Evolutionary conservation across 2,329 filamentous ascomycete genomes (phyloP).

Genomic region (Talaromyces sp.): DNA sequence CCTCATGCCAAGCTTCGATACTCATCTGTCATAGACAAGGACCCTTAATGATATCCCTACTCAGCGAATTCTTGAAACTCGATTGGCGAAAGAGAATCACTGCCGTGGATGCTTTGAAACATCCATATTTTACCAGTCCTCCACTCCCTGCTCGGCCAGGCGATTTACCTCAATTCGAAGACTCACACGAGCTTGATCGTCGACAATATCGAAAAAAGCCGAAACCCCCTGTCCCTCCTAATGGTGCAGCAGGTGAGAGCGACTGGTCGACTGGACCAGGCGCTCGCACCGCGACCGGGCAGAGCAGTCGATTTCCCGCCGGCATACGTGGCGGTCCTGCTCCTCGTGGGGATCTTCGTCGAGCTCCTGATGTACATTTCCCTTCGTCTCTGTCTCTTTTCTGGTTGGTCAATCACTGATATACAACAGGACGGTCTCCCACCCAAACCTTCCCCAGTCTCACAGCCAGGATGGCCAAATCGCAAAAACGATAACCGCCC

Average conservation of each 20-base stretch:
- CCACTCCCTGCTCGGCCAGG: slow-evolving; percentile 77
- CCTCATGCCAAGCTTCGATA: background rate
- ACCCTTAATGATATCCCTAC: slow-evolving; percentile 68
- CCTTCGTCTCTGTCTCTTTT: slow-evolving; percentile 22
- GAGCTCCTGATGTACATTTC: slow-evolving; percentile 28
- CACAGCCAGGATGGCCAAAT: slow-evolving; percentile 30
- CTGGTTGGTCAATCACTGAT: background rate
- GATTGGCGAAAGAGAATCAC: slow-evolving; percentile 89
- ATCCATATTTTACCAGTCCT: slow-evolving; percentile 79
- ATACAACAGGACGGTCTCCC: slow-evolving; percentile 32
- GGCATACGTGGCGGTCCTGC: slow-evolving; percentile 31
- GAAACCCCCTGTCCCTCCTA: slow-evolving; percentile 80
- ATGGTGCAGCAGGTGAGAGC: slow-evolving; percentile 74
- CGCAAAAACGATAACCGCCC: slow-evolving; percentile 27
- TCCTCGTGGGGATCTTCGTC: slow-evolving; percentile 24
- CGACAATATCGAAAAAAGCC: slow-evolving; percentile 78
- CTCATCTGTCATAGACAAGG: slow-evolving; percentile 51
- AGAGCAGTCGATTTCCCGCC: slow-evolving; percentile 33
- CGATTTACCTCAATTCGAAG: slow-evolving; percentile 87
- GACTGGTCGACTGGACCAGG: slow-evolving; percentile 47
- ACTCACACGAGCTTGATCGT: slow-evolving; percentile 94
- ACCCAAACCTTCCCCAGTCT: slow-evolving; percentile 33
- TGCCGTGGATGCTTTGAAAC: slow-evolving; percentile 86
- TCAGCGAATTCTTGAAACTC: slow-evolving; percentile 77
- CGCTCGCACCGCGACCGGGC: slow-evolving; percentile 28